Conservation (phyloP, 768 basidiomycete species). For the Boletus vinaceobasis region DNA sequence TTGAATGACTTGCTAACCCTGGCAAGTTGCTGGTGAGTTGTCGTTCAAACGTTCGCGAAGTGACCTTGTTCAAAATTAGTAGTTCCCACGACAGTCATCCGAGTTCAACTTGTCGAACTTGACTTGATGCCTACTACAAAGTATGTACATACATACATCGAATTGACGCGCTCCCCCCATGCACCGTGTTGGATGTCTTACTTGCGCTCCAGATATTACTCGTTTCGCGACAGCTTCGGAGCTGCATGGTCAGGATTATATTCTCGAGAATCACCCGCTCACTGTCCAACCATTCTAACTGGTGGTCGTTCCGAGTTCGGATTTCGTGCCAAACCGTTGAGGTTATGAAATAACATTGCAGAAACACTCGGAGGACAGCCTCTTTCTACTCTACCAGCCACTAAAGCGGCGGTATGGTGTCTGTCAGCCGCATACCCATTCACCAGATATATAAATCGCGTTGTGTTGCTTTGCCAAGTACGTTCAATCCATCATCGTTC, state of each 20-base stretch:
- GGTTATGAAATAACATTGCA: neutral
- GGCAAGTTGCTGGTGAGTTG: neutral
- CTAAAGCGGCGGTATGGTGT: neutral
- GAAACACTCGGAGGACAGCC: too few relatives aligned
- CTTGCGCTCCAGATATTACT: too few relatives aligned
- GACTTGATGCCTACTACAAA: neutral
- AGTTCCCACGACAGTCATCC: neutral
- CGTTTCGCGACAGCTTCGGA: neutral
- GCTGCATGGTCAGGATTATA: neutral
- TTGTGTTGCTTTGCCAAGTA: neutral
- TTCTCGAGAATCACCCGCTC: neutral
- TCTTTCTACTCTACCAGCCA: conserved; percentile 3
- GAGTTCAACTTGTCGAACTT: too few relatives aligned
- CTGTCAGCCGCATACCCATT: conserved; percentile 15
- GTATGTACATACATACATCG: too few relatives aligned
- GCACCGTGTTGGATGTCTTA: neutral
- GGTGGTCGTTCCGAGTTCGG: neutral
- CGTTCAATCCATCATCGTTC: neutral
- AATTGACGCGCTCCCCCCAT: too few relatives aligned
- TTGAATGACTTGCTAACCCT: neutral
- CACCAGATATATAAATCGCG: conserved; percentile 5
- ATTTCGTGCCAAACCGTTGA: neutral
- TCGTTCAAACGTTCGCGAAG: too few relatives aligned
- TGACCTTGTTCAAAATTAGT: too few relatives aligned
- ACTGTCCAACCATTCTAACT: neutral